phyloP scores from a whole-genome alignment of 768 basidiomycete genomes.

The Dioszegia hungarica region DNA sequence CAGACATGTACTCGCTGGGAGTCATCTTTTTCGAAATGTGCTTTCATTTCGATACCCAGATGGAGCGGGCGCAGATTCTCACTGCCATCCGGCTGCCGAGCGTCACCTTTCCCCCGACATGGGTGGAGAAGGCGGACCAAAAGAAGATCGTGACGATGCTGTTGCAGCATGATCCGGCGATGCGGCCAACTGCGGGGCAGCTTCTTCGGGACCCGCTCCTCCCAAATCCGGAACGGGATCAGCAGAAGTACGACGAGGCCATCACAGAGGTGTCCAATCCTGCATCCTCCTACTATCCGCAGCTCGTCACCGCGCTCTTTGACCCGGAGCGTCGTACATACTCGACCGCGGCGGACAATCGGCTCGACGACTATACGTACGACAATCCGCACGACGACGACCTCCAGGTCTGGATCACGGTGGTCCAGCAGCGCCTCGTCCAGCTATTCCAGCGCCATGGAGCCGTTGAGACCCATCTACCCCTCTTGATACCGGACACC shows the following conservation, averaged over 20 bases:
- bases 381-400: constrained; percentile 67
- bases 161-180: constrained; percentile 71
- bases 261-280: constrained; percentile 59
- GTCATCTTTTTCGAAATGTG: constrained; percentile 99
- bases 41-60: constrained; percentile 66
- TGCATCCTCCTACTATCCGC: constrained; percentile 60
- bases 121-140: constrained; percentile 58
- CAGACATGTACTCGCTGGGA: constrained; percentile 91
- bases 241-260: constrained; percentile 75
- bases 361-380: constrained; percentile 66
- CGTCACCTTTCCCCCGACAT: constrained; percentile 70
- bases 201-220: constrained; percentile 72
- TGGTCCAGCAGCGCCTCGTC: constrained; percentile 70
- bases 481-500: constrained; percentile 64
- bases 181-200: constrained; percentile 75
- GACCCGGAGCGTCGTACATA: constrained; percentile 50
- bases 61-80: constrained; percentile 78
- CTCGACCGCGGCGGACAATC: constrained; percentile 47
- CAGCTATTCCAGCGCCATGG: constrained; percentile 83
- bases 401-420: constrained; percentile 63
- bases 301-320: constrained; percentile 73
- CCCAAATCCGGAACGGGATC: constrained; percentile 73
- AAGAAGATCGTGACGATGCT: constrained; percentile 73
- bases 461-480: constrained; percentile 79
- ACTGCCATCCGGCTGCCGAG: constrained; percentile 68